phyloP scores from a whole-genome alignment of 345 rosid genomes.

The Ricinus communis region DNA sequence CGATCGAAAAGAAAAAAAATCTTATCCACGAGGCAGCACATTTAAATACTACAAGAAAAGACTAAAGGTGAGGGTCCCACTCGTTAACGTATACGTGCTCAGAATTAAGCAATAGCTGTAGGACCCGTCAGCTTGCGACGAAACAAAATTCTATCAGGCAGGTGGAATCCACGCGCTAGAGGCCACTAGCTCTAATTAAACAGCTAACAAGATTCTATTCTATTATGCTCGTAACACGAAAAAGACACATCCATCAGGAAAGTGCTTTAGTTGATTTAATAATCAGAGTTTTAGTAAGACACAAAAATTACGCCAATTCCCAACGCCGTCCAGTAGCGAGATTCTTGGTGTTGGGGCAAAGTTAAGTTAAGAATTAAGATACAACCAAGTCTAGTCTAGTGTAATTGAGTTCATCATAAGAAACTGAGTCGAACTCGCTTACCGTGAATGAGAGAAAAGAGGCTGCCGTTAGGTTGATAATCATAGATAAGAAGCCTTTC shows the following conservation, averaged over 20 bases:
- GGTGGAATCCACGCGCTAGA: not conserved
- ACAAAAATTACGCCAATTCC: conserved; percentile 7
- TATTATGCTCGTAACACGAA: conserved; percentile 1
- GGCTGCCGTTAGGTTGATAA: conserved; percentile 92
- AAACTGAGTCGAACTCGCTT: not conserved
- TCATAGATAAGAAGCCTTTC: conserved; percentile 84
- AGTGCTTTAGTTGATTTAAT: not conserved
- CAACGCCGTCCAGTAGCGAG: conserved; percentile 28
- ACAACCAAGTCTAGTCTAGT: conserved; percentile 4
- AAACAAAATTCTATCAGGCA: no score
- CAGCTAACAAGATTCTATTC: not conserved
- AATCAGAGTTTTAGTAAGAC: not conserved
- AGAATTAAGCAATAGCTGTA: not conserved
- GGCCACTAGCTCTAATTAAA: no score
- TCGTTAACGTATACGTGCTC: no score
- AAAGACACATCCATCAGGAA: not conserved
- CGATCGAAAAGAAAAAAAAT: no score
- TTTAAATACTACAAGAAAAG: no score
- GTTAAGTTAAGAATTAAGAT: not conserved
- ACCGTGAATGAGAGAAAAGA: conserved; percentile 85
- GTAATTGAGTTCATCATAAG: no score
- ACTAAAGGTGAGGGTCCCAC: no score
- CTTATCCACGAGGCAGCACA: no score
- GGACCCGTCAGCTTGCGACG: not conserved
- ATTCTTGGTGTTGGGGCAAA: conserved; percentile 26